These are phyloP conservation scores for Hypoxylon sp. DNA, from an alignment of 2,329 filamentous ascomycete species.

Conservation along the genomic window DNA sequence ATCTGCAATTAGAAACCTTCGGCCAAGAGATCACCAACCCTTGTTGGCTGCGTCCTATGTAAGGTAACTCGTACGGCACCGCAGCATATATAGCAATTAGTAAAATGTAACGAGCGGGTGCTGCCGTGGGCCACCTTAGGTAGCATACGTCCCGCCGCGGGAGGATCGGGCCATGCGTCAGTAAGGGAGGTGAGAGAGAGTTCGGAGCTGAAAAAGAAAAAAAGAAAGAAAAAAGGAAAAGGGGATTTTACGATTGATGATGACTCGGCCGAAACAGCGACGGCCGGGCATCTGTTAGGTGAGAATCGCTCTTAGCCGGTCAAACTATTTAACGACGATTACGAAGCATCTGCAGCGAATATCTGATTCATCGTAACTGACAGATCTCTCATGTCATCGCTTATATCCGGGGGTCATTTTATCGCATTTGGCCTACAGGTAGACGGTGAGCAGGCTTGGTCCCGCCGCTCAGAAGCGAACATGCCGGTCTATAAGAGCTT, in stretches of 20 bases:
- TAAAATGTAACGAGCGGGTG: constrained; percentile 29
- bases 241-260: constrained; percentile 16
- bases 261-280: constrained; percentile 26
- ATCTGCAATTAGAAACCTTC: constrained; percentile 23
- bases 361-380: neutral
- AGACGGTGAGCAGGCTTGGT: too few relatives aligned
- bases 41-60: too few relatives aligned
- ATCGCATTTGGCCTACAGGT: too few relatives aligned
- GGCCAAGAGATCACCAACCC: constrained; percentile 9
- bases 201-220: constrained; percentile 33
- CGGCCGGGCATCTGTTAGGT: neutral
- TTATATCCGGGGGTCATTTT: too few relatives aligned
- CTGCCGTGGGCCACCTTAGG: constrained; percentile 25
- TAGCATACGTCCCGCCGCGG: constrained; percentile 26
- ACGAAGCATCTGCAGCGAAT: neutral
- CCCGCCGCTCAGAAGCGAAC: too few relatives aligned
- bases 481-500: too few relatives aligned
- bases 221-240: constrained; percentile 8
- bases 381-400: neutral
- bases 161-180: constrained; percentile 34
- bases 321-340: constrained; percentile 3
- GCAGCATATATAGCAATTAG: neutral
- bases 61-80: neutral
- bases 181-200: constrained; percentile 30
- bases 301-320: constrained; percentile 5